Conservation (phyloP, 164 flowering plant species). For the grape (Vitis vinifera) region ASM3070453v1 NC_081809.1:851501-852000, state of each 20-base stretch:
- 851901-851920: constrained; percentile 22
- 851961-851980: constrained; percentile 38
- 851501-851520: constrained; percentile 26
- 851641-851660: constrained; percentile 21
- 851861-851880: constrained; percentile 27
- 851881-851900: constrained; percentile 42
- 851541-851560: constrained; percentile 4
- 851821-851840: constrained; percentile 23
- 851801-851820: constrained; percentile 23
- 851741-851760: constrained; percentile 36
- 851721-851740: constrained; percentile 15
- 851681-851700: constrained; percentile 35
- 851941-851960: constrained; percentile 23
- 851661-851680: constrained; percentile 18
- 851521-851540: constrained; percentile 28
- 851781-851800: constrained; percentile 24
- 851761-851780: constrained; percentile 31
- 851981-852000: constrained; percentile 37
- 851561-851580: constrained; percentile 29
- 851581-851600: constrained; percentile 46
- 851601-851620: constrained; percentile 37
- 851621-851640: not conserved
- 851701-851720: constrained; percentile 30
- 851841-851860: constrained; percentile 24
- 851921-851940: constrained; percentile 39